phyloP scores from a whole-genome alignment of 352 stramenopile genomes.

The Phytophthora syringae region DNA sequence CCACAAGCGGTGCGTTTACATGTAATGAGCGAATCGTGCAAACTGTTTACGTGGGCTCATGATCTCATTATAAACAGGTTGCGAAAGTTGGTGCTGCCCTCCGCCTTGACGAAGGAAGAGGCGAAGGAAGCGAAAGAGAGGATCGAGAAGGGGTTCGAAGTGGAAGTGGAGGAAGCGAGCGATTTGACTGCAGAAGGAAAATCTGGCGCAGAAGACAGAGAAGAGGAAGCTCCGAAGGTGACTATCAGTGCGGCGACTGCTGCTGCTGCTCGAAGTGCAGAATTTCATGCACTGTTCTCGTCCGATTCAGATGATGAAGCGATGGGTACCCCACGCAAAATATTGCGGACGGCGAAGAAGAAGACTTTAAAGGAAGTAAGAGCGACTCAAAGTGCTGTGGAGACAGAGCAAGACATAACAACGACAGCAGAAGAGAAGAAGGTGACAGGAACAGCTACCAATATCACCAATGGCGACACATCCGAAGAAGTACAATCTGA shows the following conservation, averaged over 20 bases:
- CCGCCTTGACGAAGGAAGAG: slow-evolving; percentile 44
- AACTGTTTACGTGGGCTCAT: slow-evolving; percentile 2
- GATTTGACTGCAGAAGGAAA: background rate
- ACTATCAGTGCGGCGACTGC: slow-evolving; percentile 11
- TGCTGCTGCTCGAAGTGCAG: slow-evolving; percentile 23
- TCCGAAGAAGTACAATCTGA: background rate
- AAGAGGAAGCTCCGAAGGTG: background rate
- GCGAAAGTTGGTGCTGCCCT: slow-evolving; percentile 36
- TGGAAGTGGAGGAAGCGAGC: background rate
- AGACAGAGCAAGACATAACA: background rate
- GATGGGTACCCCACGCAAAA: background rate
- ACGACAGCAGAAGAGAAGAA: background rate
- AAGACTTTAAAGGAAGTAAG: slow-evolving; percentile 9
- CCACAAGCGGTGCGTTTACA: slow-evolving; percentile 31
- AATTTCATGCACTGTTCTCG: slow-evolving; percentile 32
- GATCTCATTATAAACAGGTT: slow-evolving; percentile 2
- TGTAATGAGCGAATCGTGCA: background rate
- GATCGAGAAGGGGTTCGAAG: slow-evolving; percentile 50
- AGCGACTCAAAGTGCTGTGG: background rate
- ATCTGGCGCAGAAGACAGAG: background rate
- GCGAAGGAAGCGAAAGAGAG: slow-evolving; percentile 38
- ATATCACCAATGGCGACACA: no score
- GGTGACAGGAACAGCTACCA: background rate
- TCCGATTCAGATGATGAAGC: slow-evolving; percentile 36
- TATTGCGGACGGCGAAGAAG: slow-evolving; percentile 16